Percentiles rank a stretch among this genome's conserved stretches.
Evolutionary conservation across 2,329 filamentous ascomycete species (phyloP).

Genomic region (Lizonia empirigonia): DNA sequence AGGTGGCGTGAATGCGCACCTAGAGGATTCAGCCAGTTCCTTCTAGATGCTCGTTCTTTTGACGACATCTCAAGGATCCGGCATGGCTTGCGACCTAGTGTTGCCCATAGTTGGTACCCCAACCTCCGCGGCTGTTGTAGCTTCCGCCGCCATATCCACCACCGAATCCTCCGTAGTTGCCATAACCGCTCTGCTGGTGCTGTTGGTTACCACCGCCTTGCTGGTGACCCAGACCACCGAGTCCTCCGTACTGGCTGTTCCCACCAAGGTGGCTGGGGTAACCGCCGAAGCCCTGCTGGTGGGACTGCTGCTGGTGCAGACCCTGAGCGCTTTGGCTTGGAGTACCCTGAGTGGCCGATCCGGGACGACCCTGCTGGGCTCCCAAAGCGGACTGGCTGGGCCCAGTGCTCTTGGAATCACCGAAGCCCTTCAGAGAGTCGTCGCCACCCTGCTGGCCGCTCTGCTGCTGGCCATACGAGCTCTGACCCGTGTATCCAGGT

Average conservation of each 20-base stretch:
- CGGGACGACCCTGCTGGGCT: constrained; percentile 64
- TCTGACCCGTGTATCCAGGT: constrained; percentile 60
- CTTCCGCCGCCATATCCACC: constrained; percentile 48
- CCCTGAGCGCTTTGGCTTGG: constrained; percentile 59
- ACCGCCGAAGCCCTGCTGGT: constrained; percentile 63
- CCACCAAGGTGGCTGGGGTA: constrained; percentile 59
- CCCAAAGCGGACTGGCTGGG: constrained; percentile 65
- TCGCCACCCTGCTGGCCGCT: constrained; percentile 58
- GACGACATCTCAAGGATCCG: constrained; percentile 1
- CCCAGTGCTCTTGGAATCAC: constrained; percentile 60
- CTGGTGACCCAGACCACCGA: constrained; percentile 59
- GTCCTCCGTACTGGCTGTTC: constrained; percentile 59
- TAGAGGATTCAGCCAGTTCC: background rate
- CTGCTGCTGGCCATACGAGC: constrained; percentile 56
- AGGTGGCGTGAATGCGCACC: constrained; percentile 1
- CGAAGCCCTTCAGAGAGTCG: constrained; percentile 63
- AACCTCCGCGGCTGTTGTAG: constrained; percentile 53
- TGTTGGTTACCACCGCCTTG: constrained; percentile 52
- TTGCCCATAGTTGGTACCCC: constrained; percentile 56
- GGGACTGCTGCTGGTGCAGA: constrained; percentile 61
- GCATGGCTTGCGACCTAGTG: constrained; percentile 31
- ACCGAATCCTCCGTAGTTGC: constrained; percentile 51
- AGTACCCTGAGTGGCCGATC: constrained; percentile 65
- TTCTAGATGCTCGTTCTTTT: constrained; percentile 7
- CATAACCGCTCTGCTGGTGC: constrained; percentile 48